Conservation (phyloP, 495 filamentous ascomycete genomes). For the Aspergillus funiculosus region DNA sequence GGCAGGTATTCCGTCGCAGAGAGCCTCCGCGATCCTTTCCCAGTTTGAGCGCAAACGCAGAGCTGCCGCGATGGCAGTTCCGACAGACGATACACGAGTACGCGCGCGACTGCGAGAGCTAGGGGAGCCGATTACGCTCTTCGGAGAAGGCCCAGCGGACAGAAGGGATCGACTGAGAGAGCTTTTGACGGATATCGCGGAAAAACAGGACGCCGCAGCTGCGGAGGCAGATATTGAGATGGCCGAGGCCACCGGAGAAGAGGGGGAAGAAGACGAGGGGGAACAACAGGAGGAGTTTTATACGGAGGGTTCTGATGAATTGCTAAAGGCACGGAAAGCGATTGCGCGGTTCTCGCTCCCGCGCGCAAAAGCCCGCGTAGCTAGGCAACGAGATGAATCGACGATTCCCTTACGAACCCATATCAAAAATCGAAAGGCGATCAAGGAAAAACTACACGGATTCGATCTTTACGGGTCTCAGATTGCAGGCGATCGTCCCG, state of each 20-base stretch:
- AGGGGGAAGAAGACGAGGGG: constrained; percentile 51
- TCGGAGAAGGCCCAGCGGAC: constrained; percentile 85
- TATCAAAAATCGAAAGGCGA: constrained; percentile 78
- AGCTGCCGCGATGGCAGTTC: constrained; percentile 87
- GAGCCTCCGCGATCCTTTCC: constrained; percentile 79
- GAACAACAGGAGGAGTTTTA: constrained; percentile 96
- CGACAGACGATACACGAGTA: constrained; percentile 88
- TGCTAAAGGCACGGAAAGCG: constrained; percentile 69
- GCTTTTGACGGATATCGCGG: constrained; percentile 67
- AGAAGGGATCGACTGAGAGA: constrained; percentile 82
- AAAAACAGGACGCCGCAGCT: constrained; percentile 53
- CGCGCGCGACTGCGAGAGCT: constrained; percentile 73
- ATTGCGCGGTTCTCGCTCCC: constrained; percentile 87
- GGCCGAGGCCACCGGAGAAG: constrained; percentile 41
- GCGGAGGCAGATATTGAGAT: constrained; percentile 61
- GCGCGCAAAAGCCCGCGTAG: constrained; percentile 68
- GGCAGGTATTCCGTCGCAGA: constrained; percentile 76
- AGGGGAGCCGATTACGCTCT: constrained; percentile 88
- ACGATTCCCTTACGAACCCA: constrained; percentile 80
- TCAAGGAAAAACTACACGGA: constrained; percentile 74
- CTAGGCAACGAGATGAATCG: constrained; percentile 69
- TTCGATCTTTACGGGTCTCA: constrained; percentile 92
- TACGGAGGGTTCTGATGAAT: constrained; percentile 66
- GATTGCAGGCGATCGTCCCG: constrained; percentile 81
- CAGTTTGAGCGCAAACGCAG: constrained; percentile 87